Percentiles rank a stretch among this genome's conserved stretches.
Evolutionary conservation across 805 yeast species (phyloP).

Genomic region (Tetrapisispora taiwanensis): DNA sequence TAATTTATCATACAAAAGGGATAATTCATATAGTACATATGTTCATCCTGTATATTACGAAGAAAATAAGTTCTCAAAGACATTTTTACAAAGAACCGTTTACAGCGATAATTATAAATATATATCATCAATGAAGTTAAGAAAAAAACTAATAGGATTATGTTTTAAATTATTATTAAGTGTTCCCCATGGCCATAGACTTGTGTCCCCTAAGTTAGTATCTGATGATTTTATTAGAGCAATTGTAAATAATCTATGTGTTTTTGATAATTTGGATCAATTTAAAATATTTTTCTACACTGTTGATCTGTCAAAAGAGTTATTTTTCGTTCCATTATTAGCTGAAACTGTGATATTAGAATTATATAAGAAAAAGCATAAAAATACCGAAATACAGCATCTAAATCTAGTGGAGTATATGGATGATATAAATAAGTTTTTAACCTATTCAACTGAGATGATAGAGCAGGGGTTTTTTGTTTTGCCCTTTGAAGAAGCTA

Average conservation of each 20-base stretch:
- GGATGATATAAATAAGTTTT: background rate
- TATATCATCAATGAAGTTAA: conserved; percentile 13
- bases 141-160: conserved; percentile 13
- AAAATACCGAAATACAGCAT: background rate
- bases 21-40: conserved; percentile 2
- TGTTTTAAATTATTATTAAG: conserved; percentile 12
- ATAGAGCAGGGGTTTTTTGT: conserved; percentile 1
- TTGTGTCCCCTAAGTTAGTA: conserved; percentile 9
- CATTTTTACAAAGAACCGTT: conserved; percentile 10
- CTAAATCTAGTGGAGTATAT: background rate
- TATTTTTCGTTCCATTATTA: conserved; percentile 16
- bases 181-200: conserved; percentile 13
- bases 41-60: conserved; percentile 15
- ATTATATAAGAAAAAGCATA: background rate
- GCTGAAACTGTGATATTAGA: conserved; percentile 17
- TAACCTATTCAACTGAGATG: background rate
- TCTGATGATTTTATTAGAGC: conserved; percentile 9
- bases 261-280: conserved; percentile 11
- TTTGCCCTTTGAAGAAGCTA: background rate
- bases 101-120: conserved; percentile 9
- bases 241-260: conserved; percentile 9
- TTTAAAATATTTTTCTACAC: conserved; percentile 16
- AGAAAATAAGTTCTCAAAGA: conserved; percentile 10
- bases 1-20: conserved; percentile 7
- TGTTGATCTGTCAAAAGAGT: conserved; percentile 8